phyloP scores from a whole-genome alignment of 495 filamentous ascomycete species.

The Penicillium silybi region DNA sequence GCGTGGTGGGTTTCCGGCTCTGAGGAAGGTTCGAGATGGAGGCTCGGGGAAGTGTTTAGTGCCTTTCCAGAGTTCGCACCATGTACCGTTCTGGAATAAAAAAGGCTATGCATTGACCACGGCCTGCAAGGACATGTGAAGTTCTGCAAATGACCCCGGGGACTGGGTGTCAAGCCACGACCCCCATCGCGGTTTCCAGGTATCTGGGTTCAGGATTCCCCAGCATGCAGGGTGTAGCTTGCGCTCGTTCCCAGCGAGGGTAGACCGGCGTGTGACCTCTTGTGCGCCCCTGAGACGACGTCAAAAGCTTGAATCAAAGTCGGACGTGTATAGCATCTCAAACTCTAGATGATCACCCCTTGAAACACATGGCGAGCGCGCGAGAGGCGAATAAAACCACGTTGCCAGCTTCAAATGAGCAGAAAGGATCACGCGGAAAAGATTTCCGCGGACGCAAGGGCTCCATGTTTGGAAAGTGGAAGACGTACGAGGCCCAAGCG shows the following conservation, averaged over 20 bases:
- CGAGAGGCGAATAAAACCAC: constrained; percentile 17
- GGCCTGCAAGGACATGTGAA: constrained; percentile 16
- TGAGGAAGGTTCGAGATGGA: constrained; percentile 14
- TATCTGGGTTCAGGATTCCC: constrained; percentile 15
- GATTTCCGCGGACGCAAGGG: constrained; percentile 11
- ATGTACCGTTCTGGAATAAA: constrained; percentile 1
- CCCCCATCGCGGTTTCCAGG: constrained; percentile 19
- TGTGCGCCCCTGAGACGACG: not conserved
- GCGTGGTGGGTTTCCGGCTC: constrained; percentile 12
- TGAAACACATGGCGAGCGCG: not conserved
- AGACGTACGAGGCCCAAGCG: constrained; percentile 6
- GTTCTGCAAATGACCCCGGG: not conserved
- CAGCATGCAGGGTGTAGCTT: not conserved
- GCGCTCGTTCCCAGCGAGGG: not conserved
- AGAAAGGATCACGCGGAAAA: not conserved
- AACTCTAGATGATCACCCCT: not conserved
- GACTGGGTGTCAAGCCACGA: not conserved
- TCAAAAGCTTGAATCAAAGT: too few species aligned
- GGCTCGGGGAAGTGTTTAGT: constrained; percentile 22
- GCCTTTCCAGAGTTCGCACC: constrained; percentile 13
- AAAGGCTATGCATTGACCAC: constrained; percentile 1
- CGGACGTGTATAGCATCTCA: not conserved
- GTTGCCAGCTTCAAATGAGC: constrained; percentile 3
- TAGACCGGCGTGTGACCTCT: not conserved
- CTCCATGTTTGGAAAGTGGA: not conserved